Evolutionary conservation across 2,329 filamentous ascomycete genomes (phyloP).

Genomic region (Colletotrichum liriopes): DNA sequence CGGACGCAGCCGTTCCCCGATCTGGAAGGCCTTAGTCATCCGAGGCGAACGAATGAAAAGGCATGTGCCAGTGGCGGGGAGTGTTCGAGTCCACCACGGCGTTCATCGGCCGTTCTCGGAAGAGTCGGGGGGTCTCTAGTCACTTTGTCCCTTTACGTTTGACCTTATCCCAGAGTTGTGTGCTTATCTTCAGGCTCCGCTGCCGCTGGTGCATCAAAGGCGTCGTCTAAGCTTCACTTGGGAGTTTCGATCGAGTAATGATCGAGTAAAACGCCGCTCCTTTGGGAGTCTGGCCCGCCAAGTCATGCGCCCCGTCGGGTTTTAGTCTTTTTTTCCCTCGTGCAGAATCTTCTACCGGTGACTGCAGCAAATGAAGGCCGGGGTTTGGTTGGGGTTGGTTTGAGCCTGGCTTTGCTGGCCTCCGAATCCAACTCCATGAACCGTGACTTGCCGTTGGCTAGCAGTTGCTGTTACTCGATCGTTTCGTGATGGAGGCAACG

Average conservation of each 20-base stretch:
- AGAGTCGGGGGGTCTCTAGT: not conserved
- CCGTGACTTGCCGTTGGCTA: constrained; percentile 6
- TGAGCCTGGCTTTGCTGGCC: not conserved
- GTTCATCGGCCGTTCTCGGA: constrained; percentile 33
- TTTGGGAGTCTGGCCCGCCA: constrained; percentile 20
- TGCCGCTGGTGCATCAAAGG: constrained; percentile 15
- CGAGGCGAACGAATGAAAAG: constrained; percentile 15
- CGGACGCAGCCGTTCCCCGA: constrained; percentile 40
- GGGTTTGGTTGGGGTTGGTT: not conserved
- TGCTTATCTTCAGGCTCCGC: constrained; percentile 12
- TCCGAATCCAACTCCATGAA: constrained; percentile 3
- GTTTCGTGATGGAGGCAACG: constrained; percentile 12
- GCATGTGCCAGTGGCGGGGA: constrained; percentile 4
- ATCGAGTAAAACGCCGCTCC: constrained; percentile 56
- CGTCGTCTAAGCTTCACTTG: constrained; percentile 30
- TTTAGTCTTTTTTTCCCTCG: not conserved
- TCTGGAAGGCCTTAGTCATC: constrained; percentile 22
- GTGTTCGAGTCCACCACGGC: constrained; percentile 3
- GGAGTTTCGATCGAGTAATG: constrained; percentile 64
- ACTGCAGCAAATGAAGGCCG: not conserved
- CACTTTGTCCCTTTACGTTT: not conserved
- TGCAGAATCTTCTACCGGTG: constrained; percentile 4
- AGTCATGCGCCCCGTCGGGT: constrained; percentile 7
- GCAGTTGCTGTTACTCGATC: constrained; percentile 32
- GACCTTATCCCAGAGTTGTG: not conserved